phyloP scores from a whole-genome alignment of 768 basidiomycete species.

The Phaeotremella skinneri region DNA sequence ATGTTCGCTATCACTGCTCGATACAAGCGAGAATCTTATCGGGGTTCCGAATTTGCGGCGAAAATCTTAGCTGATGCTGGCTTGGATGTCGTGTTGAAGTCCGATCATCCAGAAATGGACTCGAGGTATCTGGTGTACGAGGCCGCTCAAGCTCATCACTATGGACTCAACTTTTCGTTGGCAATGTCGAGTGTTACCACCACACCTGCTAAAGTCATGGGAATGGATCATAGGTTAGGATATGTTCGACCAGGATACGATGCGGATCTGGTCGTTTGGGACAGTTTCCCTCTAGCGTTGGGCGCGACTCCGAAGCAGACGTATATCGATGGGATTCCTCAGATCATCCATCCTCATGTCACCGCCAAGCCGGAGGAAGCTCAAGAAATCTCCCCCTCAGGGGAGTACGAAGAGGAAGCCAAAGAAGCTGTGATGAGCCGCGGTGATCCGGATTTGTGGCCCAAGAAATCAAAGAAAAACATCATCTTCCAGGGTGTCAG shows the following conservation, averaged over 20 bases:
- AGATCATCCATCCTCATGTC: constrained; percentile 54
- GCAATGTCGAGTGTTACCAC: constrained; percentile 70
- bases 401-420: constrained; percentile 70
- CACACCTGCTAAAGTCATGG: constrained; percentile 68
- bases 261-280: constrained; percentile 68
- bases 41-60: constrained; percentile 75
- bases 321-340: constrained; percentile 79
- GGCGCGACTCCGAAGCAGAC: constrained; percentile 78
- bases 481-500: constrained; percentile 68
- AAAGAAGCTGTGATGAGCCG: constrained; percentile 63
- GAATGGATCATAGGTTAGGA: constrained; percentile 73
- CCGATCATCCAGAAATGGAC: constrained; percentile 55
- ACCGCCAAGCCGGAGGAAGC: constrained; percentile 59
- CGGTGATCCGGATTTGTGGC: constrained; percentile 69
- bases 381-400: constrained; percentile 63
- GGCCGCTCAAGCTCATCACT: constrained; percentile 72
- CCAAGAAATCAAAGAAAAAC: constrained; percentile 53
- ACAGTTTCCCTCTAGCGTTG: constrained; percentile 67
- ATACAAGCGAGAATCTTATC: constrained; percentile 75
- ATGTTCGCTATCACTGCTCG: constrained; percentile 72
- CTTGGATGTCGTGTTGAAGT: constrained; percentile 70
- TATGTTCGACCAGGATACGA: constrained; percentile 69
- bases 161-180: constrained; percentile 64
- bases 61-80: constrained; percentile 68
- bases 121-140: constrained; percentile 77